phyloP scores from a whole-genome alignment of 345 rosid species.

The Gossypium thurberi region DNA sequence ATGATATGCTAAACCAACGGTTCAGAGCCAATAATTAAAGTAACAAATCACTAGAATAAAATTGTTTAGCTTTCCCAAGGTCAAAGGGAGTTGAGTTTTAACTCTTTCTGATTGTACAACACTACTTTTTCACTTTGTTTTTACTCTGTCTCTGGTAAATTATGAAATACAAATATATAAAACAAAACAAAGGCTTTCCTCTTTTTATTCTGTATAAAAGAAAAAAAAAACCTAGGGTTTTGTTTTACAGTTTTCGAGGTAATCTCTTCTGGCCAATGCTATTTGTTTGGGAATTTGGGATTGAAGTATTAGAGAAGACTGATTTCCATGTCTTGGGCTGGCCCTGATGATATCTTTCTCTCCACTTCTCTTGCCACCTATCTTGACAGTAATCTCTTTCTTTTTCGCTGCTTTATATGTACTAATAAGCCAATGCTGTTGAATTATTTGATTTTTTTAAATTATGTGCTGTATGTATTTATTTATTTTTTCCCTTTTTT shows the following conservation, averaged over 20 bases:
- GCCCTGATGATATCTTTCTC: slow-evolving; percentile 63
- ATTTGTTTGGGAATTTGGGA: slow-evolving; percentile 11
- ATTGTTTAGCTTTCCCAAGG: too few relatives aligned
- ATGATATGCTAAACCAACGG: neutral
- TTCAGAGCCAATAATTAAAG: neutral
- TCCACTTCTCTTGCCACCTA: slow-evolving; percentile 72
- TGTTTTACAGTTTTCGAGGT: neutral
- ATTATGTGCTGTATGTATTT: neutral
- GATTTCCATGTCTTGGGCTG: slow-evolving; percentile 63
- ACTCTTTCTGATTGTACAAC: too few relatives aligned
- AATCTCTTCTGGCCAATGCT: slow-evolving; percentile 20
- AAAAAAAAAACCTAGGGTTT: slow-evolving; percentile 11
- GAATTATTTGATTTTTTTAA: neutral
- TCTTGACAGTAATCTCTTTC: slow-evolving; percentile 48
- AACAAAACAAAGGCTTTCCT: too few relatives aligned
- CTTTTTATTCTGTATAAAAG: too few relatives aligned
- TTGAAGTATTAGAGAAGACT: slow-evolving; percentile 14
- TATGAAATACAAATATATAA: too few relatives aligned
- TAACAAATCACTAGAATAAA: neutral
- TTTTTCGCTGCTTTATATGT: slow-evolving; percentile 6
- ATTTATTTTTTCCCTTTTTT: neutral
- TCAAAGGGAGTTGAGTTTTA: too few relatives aligned
- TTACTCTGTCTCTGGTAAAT: too few relatives aligned
- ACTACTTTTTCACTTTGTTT: too few relatives aligned
- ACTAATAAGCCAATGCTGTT: slow-evolving; percentile 10